Evolutionary conservation across 108 stramenopile genomes (phyloP).

Genomic region (Cyclotella choctawhatcheeana): DNA sequence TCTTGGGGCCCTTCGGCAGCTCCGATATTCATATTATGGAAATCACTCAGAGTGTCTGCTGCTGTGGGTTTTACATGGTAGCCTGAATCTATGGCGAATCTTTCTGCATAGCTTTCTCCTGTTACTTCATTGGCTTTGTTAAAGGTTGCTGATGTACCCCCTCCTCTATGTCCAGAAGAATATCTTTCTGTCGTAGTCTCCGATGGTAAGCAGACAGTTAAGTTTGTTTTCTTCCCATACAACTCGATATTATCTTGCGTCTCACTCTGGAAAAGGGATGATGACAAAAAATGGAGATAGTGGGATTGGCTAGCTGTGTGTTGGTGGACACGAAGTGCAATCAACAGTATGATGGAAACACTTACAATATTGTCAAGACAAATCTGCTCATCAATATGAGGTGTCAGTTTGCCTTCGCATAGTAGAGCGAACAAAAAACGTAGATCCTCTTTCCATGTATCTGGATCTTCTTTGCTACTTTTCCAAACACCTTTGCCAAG

Average conservation of each 20-base stretch:
- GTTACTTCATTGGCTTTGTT: neutral
- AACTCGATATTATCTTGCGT: slow-evolving; percentile 44
- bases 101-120: neutral
- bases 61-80: slow-evolving; percentile 9
- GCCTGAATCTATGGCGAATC: slow-evolving; percentile 37
- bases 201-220: slow-evolving; percentile 42
- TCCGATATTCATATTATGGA: slow-evolving; percentile 26
- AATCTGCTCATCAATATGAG: slow-evolving; percentile 33
- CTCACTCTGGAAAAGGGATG: too few species aligned
- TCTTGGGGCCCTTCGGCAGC: too few species aligned
- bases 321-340: too few species aligned
- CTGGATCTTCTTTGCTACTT: slow-evolving; percentile 36
- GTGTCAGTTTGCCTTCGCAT: slow-evolving; percentile 28
- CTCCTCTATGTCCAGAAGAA: neutral
- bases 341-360: too few species aligned
- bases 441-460: slow-evolving; percentile 45
- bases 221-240: slow-evolving; percentile 32
- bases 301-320: too few species aligned
- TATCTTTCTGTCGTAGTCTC: slow-evolving; percentile 21
- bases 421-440: slow-evolving; percentile 43
- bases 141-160: neutral
- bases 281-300: too few species aligned
- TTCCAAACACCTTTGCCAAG: slow-evolving; percentile 49
- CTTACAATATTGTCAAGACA: slow-evolving; percentile 37
- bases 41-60: slow-evolving; percentile 41